Evolutionary conservation across 805 yeast species (phyloP), one percentile per base, ranked within the genome.

Genomic region (Starmerella tilneyi): DNA sequence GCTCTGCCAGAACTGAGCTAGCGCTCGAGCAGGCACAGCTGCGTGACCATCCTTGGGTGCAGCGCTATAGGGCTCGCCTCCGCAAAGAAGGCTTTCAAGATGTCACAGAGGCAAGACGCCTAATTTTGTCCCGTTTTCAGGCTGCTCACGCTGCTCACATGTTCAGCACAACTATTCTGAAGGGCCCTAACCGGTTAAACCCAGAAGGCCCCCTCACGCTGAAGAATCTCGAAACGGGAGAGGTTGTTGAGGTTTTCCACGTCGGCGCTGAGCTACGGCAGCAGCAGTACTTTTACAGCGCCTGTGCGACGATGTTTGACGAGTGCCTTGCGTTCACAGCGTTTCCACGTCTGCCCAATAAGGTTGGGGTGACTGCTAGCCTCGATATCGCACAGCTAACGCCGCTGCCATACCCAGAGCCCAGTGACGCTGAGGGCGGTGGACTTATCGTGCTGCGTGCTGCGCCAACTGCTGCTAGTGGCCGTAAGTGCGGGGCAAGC

Each of bases 291-390:
- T 82, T 20, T 94, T 85, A 59, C 81, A 82, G 55, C 96, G 96
- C 3, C 69, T 63, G 84, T 5, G 73, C 94, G 2, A 78, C 94
- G 2, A 61, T 89, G 12, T 52, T 89, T 43, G 97, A 89, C 63
- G 96, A 88, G 59, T 80, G 81, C 0, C 65, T 89, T 21, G 61
- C 63, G 5, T 48, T 58, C 8, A 79, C 89, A 54, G 95, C 95
- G 21, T 85, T 86, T 59, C 76, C 82, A 2, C 60, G 68, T 26
- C 65, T 86, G 19, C 96, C 96, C 0, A 73, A 77, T 44, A 74
- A 76, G 46, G 69, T 79, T 47, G 96, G 96, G 9, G 94, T 86
- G 17, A 88, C 96, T 1, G 96, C 94, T 0, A 72, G 71, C 35
- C 66, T 88, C 29, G 64, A 73, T 3, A 67, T 86, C 5, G 70